Conservation (phyloP, 2,329 filamentous ascomycete species). For the Aspergillus bombycis region DNA sequence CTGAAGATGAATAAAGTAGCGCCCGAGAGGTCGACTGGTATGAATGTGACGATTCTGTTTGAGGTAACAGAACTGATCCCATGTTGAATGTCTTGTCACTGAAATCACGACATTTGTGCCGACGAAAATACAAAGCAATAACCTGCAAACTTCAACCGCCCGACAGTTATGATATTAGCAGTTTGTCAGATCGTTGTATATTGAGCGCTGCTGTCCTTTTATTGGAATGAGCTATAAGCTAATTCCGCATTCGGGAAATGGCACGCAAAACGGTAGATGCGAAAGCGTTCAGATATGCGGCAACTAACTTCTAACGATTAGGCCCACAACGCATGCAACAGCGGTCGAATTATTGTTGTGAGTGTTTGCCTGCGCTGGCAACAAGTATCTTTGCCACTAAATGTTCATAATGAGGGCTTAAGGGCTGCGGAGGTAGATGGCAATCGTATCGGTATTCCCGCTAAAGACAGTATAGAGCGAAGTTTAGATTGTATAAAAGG, state of each 20-base stretch:
- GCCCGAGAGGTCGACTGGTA: constrained; percentile 8
- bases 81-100: constrained; percentile 16
- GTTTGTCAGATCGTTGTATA: not conserved
- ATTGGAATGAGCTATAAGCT: constrained; percentile 1
- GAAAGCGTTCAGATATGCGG: constrained; percentile 1
- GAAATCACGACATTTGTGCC: constrained; percentile 17
- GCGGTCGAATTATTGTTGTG: not conserved
- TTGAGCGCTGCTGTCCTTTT: not conserved
- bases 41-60: constrained; percentile 14
- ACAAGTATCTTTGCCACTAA: constrained; percentile 8
- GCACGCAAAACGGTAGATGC: constrained; percentile 2
- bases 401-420: constrained; percentile 11
- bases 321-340: not conserved
- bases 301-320: not conserved
- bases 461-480: not conserved
- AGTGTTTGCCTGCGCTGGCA: not conserved
- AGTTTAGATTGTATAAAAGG: not conserved
- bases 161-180: not conserved
- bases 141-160: not conserved
- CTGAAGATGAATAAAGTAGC: constrained; percentile 3
- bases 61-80: constrained; percentile 20
- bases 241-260: constrained; percentile 19
- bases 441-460: not conserved
- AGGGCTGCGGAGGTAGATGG: constrained; percentile 1
- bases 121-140: not conserved